Evolutionary conservation across 208 protist genomes (phyloP), one percentile per base, ranked within the genome.

Genomic region (Tritrichomonas musculus): DNA sequence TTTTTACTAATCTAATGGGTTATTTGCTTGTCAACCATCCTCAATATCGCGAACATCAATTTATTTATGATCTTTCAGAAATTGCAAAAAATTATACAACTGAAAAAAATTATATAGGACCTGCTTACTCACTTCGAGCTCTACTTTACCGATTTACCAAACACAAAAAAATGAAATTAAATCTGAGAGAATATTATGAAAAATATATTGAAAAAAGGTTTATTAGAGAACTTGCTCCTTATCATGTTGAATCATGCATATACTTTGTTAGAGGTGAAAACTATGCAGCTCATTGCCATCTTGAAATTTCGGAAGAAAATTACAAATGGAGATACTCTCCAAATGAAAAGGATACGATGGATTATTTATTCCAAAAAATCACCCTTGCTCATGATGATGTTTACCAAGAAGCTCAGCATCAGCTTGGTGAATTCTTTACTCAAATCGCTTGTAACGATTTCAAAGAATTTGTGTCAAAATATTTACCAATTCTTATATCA

Each of bases 41-140:
- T n/a, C 41, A 33, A n/a, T 39, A 47, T 30, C 1, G 13, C 30
- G 33, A 44, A 50, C 49, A 8, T n/a, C 73, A 49, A 50, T 82
- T 82, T 25, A 82, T 82, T 9, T 82, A 50, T 17, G 73, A 82
- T 82, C 33, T 82, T 14, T 82, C 73, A 50, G 73, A 82, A 82
- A 82, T 82, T 41, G 73, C 73, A 17, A 82, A 82, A 17, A 82
- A 82, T 1, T 82, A 47, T 39, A 30, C 33, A 82, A 39, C 33
- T 30, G 17, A 49, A 8, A 50, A n/a, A 14, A 82, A 82, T 47
- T 25, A 25, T 8, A 39, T 39, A 0, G 73, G 41, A 30, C 73
- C 73, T 8, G 1, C 73, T 30, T 30, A 82, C 4, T 30, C 39
- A 53, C 41, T 82, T 27, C 73, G 73, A 8, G 73, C 73, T 50